Evolutionary conservation across 2,329 filamentous ascomycete species (phyloP), one percentile per base, ranked within the genome.

Genomic region (Pezicula carpinea): DNA sequence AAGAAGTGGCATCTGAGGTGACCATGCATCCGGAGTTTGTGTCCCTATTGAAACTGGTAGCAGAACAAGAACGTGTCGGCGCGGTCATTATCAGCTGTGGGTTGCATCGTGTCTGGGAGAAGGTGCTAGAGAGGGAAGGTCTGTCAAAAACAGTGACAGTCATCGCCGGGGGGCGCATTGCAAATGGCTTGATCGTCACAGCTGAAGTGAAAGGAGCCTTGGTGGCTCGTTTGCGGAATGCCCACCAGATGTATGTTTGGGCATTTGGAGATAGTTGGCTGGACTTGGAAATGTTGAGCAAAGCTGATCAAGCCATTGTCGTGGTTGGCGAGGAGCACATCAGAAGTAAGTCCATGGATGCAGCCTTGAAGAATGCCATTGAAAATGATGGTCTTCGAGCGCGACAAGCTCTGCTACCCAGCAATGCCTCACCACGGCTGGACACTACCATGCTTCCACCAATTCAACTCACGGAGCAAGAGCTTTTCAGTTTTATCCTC

Each of bases 191-290:
- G 21, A 69, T 83, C 11, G 66, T 85, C 21, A 79, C 74, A 0
- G 64, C 71, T 6, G 53, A 50, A 0, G 61, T 75, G 17, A 85
- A 85, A 58, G 71, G 64, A 2, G 55, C 54, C 0, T 35, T 83
- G 19, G 75, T 80, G 1, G 43, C 43, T 1, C 64, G 57, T 2
- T 57, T 83, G 17, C 64, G 61, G 44, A 21, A 65, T 0, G 15
- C 15, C 0, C 52, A 71, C 34, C 3, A 62, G 0, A 38, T 69
- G 22, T 60, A 69, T 33, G 73, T 82, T 15, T 73, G 66, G 59
- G 80, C 77, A 0, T 79, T 85, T 53, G 80, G 80, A n/a, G 79
- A 83, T 53, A 79, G 80, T 52, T 68, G 68, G 0, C 50, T 82
- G 6, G 82, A 85, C 53, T 33, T 85, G 15, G 60, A 65, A 0